These are phyloP conservation scores for Cercospora nicotianae DNA, from an alignment of 2,329 filamentous ascomycete genomes.

Conservation along the genomic window DNA sequence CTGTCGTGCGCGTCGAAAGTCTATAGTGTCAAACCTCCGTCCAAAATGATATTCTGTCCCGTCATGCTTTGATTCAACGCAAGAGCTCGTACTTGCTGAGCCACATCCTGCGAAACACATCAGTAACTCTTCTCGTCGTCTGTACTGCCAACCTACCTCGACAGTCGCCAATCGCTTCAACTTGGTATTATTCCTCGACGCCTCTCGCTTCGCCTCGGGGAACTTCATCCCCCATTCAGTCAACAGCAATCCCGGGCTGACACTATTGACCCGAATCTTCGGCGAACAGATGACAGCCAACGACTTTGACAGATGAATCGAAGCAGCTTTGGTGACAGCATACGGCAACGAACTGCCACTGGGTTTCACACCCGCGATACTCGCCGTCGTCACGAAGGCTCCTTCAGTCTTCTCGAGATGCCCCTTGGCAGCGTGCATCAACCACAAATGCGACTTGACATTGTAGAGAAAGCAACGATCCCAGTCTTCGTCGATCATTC, in stretches of 20 bases:
- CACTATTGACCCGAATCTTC: slow-evolving; percentile 59
- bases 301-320: slow-evolving; percentile 57
- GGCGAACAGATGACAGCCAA: slow-evolving; percentile 57
- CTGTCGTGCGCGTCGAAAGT: not conserved
- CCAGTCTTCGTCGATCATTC: slow-evolving; percentile 42
- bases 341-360: slow-evolving; percentile 59
- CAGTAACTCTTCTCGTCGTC: not conserved
- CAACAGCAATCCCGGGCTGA: slow-evolving; percentile 54
- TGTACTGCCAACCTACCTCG: slow-evolving; percentile 40
- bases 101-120: slow-evolving; percentile 47
- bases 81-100: slow-evolving; percentile 55
- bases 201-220: slow-evolving; percentile 47
- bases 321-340: slow-evolving; percentile 41
- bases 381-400: slow-evolving; percentile 64
- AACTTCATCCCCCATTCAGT: slow-evolving; percentile 53
- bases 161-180: slow-evolving; percentile 56
- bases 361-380: slow-evolving; percentile 63
- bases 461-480: slow-evolving; percentile 54
- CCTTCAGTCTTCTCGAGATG: slow-evolving; percentile 60
- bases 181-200: slow-evolving; percentile 46
- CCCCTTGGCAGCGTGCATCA: slow-evolving; percentile 57
- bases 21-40: slow-evolving; percentile 38
- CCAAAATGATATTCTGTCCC: slow-evolving; percentile 55
- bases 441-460: slow-evolving; percentile 62
- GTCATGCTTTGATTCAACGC: slow-evolving; percentile 53